Evolutionary conservation across 73 alveolate species (phyloP).

Genomic region (Paramecium caudatum): DNA sequence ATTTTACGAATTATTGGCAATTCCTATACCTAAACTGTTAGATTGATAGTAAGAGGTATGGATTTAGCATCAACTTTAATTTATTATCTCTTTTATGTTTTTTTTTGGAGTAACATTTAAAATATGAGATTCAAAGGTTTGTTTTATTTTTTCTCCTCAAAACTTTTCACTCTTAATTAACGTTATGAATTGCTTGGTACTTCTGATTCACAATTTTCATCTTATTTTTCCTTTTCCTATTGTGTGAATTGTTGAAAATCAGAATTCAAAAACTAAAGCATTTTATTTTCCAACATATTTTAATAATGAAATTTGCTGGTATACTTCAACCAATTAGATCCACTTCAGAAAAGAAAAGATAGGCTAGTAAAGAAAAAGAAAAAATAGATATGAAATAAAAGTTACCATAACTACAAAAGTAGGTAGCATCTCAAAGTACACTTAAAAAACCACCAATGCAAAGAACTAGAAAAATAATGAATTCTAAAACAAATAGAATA

Average conservation of each 20-base stretch:
- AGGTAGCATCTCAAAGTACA: not conserved
- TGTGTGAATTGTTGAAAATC: conserved; percentile 57
- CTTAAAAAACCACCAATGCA: not conserved
- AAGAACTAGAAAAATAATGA: not conserved
- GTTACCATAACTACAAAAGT: not conserved
- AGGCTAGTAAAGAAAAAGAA: not conserved
- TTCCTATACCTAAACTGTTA: conserved; percentile 44
- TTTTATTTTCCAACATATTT: conserved; percentile 60
- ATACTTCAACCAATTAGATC: conserved; percentile 25
- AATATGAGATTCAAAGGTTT: conserved; percentile 22
- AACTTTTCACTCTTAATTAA: conserved; percentile 35
- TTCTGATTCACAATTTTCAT: not conserved
- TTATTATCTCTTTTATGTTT: conserved; percentile 53
- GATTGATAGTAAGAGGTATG: conserved; percentile 32
- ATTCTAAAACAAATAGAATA: not conserved
- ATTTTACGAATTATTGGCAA: conserved; percentile 50
- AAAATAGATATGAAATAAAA: not conserved
- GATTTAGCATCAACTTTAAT: conserved; percentile 54
- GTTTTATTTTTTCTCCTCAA: conserved; percentile 8
- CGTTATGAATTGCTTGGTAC: not conserved
- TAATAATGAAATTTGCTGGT: conserved; percentile 35
- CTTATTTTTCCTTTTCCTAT: conserved; percentile 15
- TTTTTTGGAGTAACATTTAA: conserved; percentile 17
- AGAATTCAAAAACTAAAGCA: conserved; percentile 60
- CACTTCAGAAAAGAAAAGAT: conserved; percentile 14